phyloP scores from a whole-genome alignment of 2,329 filamentous ascomycete genomes.

The Zasmidium angulare region DNA sequence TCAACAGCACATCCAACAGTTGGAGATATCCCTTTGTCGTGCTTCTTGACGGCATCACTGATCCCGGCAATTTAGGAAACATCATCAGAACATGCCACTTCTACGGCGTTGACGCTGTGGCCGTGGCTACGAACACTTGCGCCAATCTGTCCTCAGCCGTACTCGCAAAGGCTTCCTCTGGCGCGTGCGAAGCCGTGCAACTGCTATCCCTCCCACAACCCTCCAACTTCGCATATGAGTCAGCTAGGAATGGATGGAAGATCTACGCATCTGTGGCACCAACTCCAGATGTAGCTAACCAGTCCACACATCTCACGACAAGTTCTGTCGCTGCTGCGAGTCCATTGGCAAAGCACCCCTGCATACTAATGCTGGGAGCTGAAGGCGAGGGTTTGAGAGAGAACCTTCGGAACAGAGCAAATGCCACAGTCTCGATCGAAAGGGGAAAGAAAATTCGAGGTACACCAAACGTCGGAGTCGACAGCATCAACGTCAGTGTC shows the following conservation, averaged over 20 bases:
- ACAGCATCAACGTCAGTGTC: conserved; percentile 92
- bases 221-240: conserved; percentile 67
- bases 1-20: conserved; percentile 45
- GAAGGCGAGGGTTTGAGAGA: conserved; percentile 74
- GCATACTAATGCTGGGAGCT: conserved; percentile 78
- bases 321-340: conserved; percentile 18
- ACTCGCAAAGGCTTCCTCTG: conserved; percentile 82
- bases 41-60: conserved; percentile 69
- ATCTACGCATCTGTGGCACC: conserved; percentile 72
- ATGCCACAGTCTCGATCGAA: conserved; percentile 63
- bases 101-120: conserved; percentile 82
- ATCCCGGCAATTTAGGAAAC: conserved; percentile 86
- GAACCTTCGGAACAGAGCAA: conserved; percentile 63
- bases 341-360: conserved; percentile 54
- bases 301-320: conserved; percentile 14
- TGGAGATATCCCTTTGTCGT: conserved; percentile 68
- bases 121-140: conserved; percentile 69
- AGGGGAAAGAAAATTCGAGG: conserved; percentile 11
- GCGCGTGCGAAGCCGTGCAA: conserved; percentile 77
- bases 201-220: conserved; percentile 70
- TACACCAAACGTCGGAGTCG: conserved; percentile 59
- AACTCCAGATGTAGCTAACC: conserved; percentile 9
- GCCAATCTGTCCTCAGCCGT: conserved; percentile 74
- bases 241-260: conserved; percentile 72
- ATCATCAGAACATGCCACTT: conserved; percentile 88